Evolutionary conservation across 1,284 basidiomycete genomes (phyloP), one percentile per base, ranked within the genome.

Genomic region (Irpex sp.): DNA sequence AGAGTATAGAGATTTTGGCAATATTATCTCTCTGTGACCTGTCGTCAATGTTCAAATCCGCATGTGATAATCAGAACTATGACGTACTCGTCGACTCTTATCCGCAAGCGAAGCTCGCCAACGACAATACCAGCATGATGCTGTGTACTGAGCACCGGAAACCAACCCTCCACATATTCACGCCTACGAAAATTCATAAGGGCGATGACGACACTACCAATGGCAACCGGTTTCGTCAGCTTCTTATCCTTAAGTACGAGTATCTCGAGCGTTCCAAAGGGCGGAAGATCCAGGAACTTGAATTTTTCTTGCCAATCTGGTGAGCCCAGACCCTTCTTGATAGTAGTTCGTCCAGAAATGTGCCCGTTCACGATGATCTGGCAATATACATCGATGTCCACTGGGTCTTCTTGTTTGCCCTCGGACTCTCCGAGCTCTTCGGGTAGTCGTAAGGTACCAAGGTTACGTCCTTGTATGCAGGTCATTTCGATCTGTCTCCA

Each of bases 231-330:
- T 71, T 86, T 89, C 68, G 78, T 71, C 9, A 83, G 69, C 66
- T 82, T 84, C 77, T 87, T 90, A 75, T 90, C 89, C 62, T 81
- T 81, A 80, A 82, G 88, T 19, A 92, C 77, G 50, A 82, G 72
- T 61, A 92, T 76, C 62, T 88, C 84, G 33, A 93, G 75, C 49
- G 80, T 80, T 66, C 88, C 86, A 67, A 90, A 91, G 1, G 86
- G 88, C 13, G 90, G 87, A 35, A 92, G 77, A 69, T 90, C 91
- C 7, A 83, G 72, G 67, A 93, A 87, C n/a, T 76, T 72, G 71
- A 94, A 93, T 49, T 72, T 78, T 75, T 94, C 92, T 66, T 90
- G 88, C 91, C 92, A 94, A 70, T 90, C 86, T 0, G 86, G 83
- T 56, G 82, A 81, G 47, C 83, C 81, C 63, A 83, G 77, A 21